A percentile compares a stretch with the other conserved stretches of the same genome.
phyloP scores from a whole-genome alignment of 2,329 filamentous ascomycete genomes.

The Podosphaera fusca region DNA sequence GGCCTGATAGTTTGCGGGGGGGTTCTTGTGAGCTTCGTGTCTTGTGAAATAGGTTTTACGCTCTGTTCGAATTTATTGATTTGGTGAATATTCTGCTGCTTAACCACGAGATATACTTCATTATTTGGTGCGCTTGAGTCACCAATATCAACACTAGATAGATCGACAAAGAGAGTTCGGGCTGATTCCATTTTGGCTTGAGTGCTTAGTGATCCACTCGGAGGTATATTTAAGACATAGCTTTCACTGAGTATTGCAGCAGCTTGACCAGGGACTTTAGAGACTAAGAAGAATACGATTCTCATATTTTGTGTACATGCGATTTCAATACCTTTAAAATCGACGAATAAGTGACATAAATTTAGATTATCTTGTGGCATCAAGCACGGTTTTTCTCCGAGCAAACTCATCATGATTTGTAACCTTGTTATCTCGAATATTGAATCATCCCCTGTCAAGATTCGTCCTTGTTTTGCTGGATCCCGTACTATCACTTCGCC shows the following conservation, averaged over 20 bases:
- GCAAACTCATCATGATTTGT: slow-evolving; percentile 86
- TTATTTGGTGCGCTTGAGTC: slow-evolving; percentile 37
- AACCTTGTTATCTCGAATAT: slow-evolving; percentile 75
- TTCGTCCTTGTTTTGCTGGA: slow-evolving; percentile 56
- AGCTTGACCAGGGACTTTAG: slow-evolving; percentile 39
- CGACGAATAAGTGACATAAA: slow-evolving; percentile 61
- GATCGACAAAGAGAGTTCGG: slow-evolving; percentile 70
- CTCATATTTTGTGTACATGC: slow-evolving; percentile 53
- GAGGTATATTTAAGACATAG: slow-evolving; percentile 55
- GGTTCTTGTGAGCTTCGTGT: slow-evolving; percentile 6
- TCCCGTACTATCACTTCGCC: slow-evolving; percentile 90
- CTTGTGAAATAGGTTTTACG: slow-evolving; percentile 12
- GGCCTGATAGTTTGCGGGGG: slow-evolving; percentile 23
- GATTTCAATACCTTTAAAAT: slow-evolving; percentile 62
- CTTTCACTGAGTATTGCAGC: slow-evolving; percentile 57
- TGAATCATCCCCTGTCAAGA: slow-evolving; percentile 80
- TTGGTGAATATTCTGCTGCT: slow-evolving; percentile 25
- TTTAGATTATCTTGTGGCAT: slow-evolving; percentile 44
- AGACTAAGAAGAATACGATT: slow-evolving; percentile 55
- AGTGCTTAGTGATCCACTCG: slow-evolving; percentile 46
- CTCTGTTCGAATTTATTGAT: slow-evolving; percentile 10
- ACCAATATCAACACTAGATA: slow-evolving; percentile 34
- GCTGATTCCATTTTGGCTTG: slow-evolving; percentile 43
- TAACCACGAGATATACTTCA: slow-evolving; percentile 65
- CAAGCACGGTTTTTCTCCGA: slow-evolving; percentile 57